Base-by-base conservation (phyloP, 75 land plant genomes). In the Pinus tabuliformis region DNA sequence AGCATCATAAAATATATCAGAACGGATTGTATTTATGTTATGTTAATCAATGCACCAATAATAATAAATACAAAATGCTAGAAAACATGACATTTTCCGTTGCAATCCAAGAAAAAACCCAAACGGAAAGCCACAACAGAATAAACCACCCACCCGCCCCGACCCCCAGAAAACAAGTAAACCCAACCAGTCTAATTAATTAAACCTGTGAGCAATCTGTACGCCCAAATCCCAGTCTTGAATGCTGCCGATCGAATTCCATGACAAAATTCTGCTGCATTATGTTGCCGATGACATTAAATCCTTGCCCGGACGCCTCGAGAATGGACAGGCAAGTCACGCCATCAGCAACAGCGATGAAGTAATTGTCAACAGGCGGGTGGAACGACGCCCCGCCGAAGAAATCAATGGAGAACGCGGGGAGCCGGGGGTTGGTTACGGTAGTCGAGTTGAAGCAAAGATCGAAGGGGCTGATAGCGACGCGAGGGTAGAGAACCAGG, bases 231-330 rank as follows among this genome's bases (percentile, higher is more conserved):
- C 93, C 93, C 21, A 93, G 74, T 59, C 88, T 62, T 12, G 79
- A 70, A 37, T 59, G 37, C 14, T 75, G 86, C n/a, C 79, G 79
- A 62, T 91, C 91, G 72, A 92, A 93, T 76, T 77, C 84, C 33
- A 93, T 79, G 56, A 79, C 79, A 39, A 84, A 91, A 52, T 92
- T 89, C 81, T 93, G 93, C 72, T 93, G 95, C 86, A 91, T 84
- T 63, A 91, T 78, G 77, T 93, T 91, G 30, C 95, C 95, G 14
- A 93, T 80, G 15, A 91, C 89, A 60, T 86, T 82, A n/a, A 78
- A 80, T 39, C 89, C 93, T 0, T 37, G 12, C 7, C 26, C 66
- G 21, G 72, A 6, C 6, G 80, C 77, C 37, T 61, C 89, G 21
- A 54, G 58, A 28, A 90, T 52, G 39, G 85, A 90, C 75, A 90